Conservation (phyloP, 2,329 filamentous ascomycete species). For the Fusarium coffeatum region DNA sequence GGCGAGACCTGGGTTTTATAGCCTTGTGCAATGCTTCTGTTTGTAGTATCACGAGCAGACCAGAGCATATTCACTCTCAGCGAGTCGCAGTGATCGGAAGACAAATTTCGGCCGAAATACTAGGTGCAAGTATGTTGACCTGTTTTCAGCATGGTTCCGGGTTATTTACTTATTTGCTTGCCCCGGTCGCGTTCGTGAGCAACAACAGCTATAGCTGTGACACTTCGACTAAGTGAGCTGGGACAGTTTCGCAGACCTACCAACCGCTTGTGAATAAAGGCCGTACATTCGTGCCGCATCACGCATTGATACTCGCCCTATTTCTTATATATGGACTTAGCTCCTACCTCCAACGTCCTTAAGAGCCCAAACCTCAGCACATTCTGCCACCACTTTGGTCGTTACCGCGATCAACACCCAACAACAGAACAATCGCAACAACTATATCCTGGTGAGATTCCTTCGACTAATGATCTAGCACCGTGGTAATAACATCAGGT, state of each 20-base stretch:
- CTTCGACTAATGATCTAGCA: too few relatives aligned
- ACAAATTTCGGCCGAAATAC: not conserved
- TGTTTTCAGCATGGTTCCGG: fast-evolving
- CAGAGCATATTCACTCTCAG: not conserved
- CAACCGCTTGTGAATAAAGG: not conserved
- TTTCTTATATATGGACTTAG: not conserved
- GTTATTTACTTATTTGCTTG: fast-evolving
- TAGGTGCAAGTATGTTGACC: not conserved
- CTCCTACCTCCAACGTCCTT: not conserved
- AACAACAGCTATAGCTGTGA: not conserved
- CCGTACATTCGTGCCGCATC: fast-evolving
- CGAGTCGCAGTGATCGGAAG: not conserved
- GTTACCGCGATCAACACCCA: not conserved
- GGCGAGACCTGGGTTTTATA: not conserved
- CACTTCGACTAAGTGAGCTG: fast-evolving
- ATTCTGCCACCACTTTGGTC: fast-evolving
- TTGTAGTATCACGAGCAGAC: not conserved
- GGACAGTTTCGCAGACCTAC: not conserved
- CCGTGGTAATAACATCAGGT: too few relatives aligned
- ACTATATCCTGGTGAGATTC: not conserved
- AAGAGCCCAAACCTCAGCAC: not conserved
- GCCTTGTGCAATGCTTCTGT: not conserved
- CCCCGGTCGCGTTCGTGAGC: not conserved
- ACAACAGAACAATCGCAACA: not conserved
- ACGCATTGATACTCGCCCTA: fast-evolving